Conservation (phyloP, 108 stramenopile species). For the Hondaea fermentalgiana region DNA sequence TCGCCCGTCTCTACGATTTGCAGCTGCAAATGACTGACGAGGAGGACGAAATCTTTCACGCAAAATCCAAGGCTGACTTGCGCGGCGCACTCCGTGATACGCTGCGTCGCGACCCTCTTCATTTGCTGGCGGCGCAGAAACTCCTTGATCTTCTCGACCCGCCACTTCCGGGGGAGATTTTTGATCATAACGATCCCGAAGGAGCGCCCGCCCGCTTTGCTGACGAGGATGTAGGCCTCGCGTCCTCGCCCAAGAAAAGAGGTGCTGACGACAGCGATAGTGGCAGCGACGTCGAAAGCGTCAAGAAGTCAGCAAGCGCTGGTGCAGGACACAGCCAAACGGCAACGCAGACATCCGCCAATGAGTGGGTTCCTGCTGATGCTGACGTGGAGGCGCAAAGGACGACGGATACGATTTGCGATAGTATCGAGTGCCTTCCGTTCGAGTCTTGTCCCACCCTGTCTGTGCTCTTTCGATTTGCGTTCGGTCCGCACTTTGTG, state of each 20-base stretch:
- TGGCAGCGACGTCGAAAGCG: not conserved
- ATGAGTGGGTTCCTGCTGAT: not conserved
- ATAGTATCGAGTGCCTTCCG: not conserved
- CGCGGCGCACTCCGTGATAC: not conserved
- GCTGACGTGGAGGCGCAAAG: not conserved
- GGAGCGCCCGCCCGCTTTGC: too few relatives aligned
- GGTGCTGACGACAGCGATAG: too few relatives aligned
- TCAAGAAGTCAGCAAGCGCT: not conserved
- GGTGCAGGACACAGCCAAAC: not conserved
- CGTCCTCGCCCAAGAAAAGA: too few relatives aligned
- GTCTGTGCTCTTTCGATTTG: not conserved
- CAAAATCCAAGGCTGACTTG: not conserved
- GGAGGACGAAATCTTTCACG: not conserved
- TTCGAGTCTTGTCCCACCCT: not conserved
- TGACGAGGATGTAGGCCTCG: too few relatives aligned
- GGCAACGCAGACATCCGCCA: too few relatives aligned
- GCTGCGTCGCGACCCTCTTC: not conserved
- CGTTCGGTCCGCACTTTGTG: not conserved
- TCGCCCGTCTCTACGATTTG: not conserved
- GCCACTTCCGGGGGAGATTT: not conserved
- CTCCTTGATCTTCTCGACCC: not conserved
- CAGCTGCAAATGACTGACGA: constrained; percentile 15
- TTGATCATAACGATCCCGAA: too few relatives aligned
- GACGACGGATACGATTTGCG: not conserved
- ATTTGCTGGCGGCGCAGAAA: not conserved